Percentiles rank a stretch among this genome's conserved stretches.
Evolutionary conservation across 345 rosid genomes (phyloP).

Genomic region (Garcia nutans): DNA sequence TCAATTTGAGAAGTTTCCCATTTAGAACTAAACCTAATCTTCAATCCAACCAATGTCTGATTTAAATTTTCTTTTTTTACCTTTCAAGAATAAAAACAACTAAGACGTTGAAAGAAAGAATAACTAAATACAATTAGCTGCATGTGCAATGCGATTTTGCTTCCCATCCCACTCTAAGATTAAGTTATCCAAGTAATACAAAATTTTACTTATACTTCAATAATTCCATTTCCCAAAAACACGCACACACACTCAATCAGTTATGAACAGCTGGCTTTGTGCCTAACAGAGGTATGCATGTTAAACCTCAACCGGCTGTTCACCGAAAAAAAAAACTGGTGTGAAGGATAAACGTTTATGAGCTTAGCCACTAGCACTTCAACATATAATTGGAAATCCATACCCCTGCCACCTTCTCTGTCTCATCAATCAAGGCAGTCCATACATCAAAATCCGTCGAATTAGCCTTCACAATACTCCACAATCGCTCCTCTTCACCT

Average conservation of each 20-base stretch:
- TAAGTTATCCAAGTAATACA: no score
- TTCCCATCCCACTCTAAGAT: no score
- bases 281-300: neutral
- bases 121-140: neutral
- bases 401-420: constrained; percentile 89
- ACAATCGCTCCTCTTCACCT: constrained; percentile 82
- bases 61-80: neutral
- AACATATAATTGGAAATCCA: constrained; percentile 5
- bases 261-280: no score
- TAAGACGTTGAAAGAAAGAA: neutral
- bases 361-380: neutral
- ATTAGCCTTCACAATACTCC: constrained; percentile 78
- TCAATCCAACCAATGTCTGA: neutral
- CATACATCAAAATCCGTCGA: constrained; percentile 84
- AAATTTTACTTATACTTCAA: no score
- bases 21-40: neutral
- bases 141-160: no score
- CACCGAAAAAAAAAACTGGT: neutral
- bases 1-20: neutral
- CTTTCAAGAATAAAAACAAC: neutral
- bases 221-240: no score
- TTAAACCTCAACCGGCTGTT: neutral
- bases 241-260: no score
- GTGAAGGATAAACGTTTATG: neutral
- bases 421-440: constrained; percentile 86